Conservation (phyloP, 768 basidiomycete species). For the Psilocybe cyanescens region DNA sequence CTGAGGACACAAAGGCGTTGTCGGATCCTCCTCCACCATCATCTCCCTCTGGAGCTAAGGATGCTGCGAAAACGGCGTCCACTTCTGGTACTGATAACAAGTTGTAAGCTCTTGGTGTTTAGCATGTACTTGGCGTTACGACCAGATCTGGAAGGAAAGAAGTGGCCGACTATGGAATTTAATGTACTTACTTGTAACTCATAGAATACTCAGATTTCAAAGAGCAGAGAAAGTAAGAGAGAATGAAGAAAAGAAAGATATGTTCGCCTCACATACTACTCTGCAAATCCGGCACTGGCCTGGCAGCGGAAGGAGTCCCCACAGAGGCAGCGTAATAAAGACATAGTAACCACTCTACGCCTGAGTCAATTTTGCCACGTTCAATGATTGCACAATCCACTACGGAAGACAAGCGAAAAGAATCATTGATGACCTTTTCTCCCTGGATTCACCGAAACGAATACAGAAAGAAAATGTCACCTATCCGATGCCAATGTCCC, state of each 20-base stretch:
- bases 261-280: constrained; percentile 88
- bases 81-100: background rate
- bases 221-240: background rate
- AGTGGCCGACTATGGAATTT: background rate
- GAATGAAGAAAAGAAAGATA: constrained; percentile 19
- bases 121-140: background rate
- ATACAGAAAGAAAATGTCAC: background rate
- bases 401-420: constrained; percentile 10
- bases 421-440: constrained; percentile 14
- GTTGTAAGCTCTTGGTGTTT: background rate
- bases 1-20: background rate
- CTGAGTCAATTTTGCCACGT: constrained; percentile 35
- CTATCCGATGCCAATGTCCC: constrained; percentile 18
- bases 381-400: constrained; percentile 1
- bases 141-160: background rate
- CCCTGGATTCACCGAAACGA: background rate
- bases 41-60: background rate
- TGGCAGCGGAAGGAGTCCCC: constrained; percentile 84
- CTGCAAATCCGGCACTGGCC: constrained; percentile 70
- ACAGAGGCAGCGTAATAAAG: constrained; percentile 56
- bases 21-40: background rate
- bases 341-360: constrained; percentile 53
- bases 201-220: background rate
- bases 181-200: background rate
- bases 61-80: background rate